Percentiles rank a stretch among this genome's conserved stretches.
Conservation (phyloP, 306 rosid species). For the Rubus idaeus region DNA sequence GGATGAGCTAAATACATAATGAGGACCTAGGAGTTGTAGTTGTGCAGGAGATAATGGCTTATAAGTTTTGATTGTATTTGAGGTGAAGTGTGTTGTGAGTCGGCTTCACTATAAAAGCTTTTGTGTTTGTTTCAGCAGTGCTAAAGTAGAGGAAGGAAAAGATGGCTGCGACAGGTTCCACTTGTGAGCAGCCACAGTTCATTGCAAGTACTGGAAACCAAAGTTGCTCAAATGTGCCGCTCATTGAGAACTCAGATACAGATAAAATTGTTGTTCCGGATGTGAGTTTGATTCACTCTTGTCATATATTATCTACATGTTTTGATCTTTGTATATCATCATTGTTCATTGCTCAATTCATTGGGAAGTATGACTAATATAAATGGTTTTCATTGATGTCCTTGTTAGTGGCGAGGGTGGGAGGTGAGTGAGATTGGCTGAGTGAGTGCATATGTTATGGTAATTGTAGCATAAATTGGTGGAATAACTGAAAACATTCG, state of each 20-base stretch:
- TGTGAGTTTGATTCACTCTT: constrained; percentile 51
- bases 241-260: constrained; percentile 63
- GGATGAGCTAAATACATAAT: too few relatives aligned
- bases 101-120: not conserved
- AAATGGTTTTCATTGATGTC: not conserved
- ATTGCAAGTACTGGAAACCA: constrained; percentile 69
- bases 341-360: not conserved
- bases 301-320: not conserved
- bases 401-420: not conserved
- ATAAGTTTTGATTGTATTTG: too few relatives aligned
- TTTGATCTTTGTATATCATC: not conserved
- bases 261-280: constrained; percentile 84
- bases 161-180: constrained; percentile 58
- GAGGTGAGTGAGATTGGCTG: not conserved
- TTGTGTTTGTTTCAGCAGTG: constrained; percentile 10
- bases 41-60: too few relatives aligned
- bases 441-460: not conserved
- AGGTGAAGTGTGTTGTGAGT: not conserved
- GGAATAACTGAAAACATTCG: constrained; percentile 6
- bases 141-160: constrained; percentile 25
- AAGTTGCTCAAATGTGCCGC: constrained; percentile 62
- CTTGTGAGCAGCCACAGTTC: constrained; percentile 74
- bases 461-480: not conserved
- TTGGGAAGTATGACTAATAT: not conserved
- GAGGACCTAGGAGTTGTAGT: too few relatives aligned